phyloP scores from a whole-genome alignment of 225 moss, liverwort and hornwort species.

The Antitrichia curtipendula region DNA sequence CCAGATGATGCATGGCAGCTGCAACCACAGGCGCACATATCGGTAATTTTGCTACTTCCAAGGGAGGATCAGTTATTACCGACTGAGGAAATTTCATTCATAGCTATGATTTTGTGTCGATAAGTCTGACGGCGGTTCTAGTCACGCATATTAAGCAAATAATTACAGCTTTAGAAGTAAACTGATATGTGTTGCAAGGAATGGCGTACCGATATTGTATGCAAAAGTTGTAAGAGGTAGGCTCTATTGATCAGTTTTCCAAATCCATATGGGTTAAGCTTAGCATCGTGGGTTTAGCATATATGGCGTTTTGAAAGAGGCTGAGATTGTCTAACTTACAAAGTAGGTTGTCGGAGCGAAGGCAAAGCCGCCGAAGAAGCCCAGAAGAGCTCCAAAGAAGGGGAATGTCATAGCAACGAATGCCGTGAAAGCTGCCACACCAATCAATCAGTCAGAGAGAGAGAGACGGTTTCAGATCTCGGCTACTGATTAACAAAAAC shows the following conservation, averaged over 20 bases:
- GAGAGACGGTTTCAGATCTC: not conserved
- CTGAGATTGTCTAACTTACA: conserved; percentile 2
- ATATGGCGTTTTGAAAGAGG: not conserved
- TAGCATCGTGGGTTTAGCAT: not conserved
- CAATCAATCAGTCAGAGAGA: not conserved
- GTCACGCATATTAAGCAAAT: too few species aligned
- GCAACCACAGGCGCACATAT: not conserved
- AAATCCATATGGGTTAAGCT: not conserved
- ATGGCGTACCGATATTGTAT: not conserved
- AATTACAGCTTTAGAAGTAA: not conserved
- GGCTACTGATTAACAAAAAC: not conserved
- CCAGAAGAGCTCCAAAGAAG: conserved; percentile 36
- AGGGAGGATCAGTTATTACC: not conserved
- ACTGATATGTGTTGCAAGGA: not conserved
- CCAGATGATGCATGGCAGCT: conserved; percentile 54
- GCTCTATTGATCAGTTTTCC: not conserved
- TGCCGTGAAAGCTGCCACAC: conserved; percentile 18
- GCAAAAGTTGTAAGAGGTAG: too few species aligned
- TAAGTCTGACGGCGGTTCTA: too few species aligned
- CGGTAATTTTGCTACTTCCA: too few species aligned
- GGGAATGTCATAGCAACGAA: conserved; percentile 39
- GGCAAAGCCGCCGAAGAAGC: conserved; percentile 54
- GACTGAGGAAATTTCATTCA: not conserved
- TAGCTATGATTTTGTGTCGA: not conserved
- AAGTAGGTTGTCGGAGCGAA: conserved; percentile 54